Evolutionary conservation across 2,329 filamentous ascomycete genomes (phyloP), one percentile per base, ranked within the genome.

Genomic region (Colletotrichum truncatum): DNA sequence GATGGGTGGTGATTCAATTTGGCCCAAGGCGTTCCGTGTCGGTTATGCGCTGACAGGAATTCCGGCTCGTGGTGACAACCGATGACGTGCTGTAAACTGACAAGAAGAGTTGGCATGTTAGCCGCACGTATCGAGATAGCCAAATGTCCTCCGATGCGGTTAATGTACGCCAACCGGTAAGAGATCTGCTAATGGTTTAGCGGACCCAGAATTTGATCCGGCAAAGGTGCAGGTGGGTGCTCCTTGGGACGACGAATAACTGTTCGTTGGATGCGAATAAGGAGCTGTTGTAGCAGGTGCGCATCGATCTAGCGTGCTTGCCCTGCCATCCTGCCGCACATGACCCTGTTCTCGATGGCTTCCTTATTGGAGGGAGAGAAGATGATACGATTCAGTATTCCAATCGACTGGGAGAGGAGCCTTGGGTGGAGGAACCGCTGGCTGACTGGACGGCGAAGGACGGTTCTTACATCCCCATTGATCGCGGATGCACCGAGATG

Each of bases 401-500:
- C 62, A 62, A 65, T 62, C 62, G 57, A 41, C 57, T 55, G 49
- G 62, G 30, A 51, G 49, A 62, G 39, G 62, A 41, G 32, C 62
- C 43, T 41, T 43, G 11, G 23, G 62, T 65, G 62, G 41, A 43
- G 49, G 45, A 52, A 34, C 34, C 21, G 10, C 12, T 53, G 9
- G 16, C 21, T 58, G 52, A 66, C 43, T 64, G 58, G 59, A 51
- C 21, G 38, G n/a, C 34, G 26, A 36, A 49, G n/a, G n/a, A n/a
- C n/a, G n/a, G n/a, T n/a, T n/a, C n/a, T n/a, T 23, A 16, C 38
- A 59, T 23, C 11, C 53, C 53, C 53, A 32, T 48, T 59, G 52
- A 62, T 66, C 65, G 65, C 65, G 56, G 62, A 67, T 67, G 65
- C 56, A 52, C 61, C 56, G 52, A 57, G 51, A 66, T 51, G 65